A percentile compares a stretch with the other conserved stretches of the same genome.
phyloP scores from a whole-genome alignment of 805 yeast species.

The Helenozyma baotianmanensis region DNA sequence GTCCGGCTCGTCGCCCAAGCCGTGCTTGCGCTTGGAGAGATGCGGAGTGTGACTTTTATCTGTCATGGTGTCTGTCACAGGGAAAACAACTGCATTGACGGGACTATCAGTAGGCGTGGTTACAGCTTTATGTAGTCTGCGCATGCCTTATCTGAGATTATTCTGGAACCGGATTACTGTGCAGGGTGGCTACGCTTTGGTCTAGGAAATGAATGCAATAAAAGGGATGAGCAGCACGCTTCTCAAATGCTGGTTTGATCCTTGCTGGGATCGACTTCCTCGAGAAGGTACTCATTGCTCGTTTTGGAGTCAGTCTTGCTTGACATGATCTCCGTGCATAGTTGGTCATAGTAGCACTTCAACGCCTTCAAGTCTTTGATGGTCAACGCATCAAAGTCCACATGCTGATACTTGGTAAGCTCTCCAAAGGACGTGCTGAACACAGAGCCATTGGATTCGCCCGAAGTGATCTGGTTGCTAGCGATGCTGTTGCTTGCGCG shows the following conservation, averaged over 20 bases:
- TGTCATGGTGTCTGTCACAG: no score
- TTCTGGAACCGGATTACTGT: no score
- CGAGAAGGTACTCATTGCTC: conserved; percentile 13
- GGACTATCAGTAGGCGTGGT: no score
- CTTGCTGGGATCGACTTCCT: conserved; percentile 1
- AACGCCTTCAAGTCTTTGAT: conserved; percentile 30
- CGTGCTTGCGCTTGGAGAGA: no score
- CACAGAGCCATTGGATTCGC: conserved; percentile 16
- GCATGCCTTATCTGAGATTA: no score
- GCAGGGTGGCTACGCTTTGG: no score
- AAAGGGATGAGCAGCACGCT: no score
- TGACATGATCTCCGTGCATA: conserved; percentile 22
- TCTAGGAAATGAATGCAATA: no score
- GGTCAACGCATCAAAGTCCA: conserved; percentile 33
- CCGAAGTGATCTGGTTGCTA: conserved; percentile 4
- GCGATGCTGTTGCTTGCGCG: conserved; percentile 5
- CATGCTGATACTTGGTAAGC: conserved; percentile 28
- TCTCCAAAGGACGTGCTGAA: conserved; percentile 21
- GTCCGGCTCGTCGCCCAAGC: no score
- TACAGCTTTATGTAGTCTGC: no score
- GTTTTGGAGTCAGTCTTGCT: conserved; percentile 12
- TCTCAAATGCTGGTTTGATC: conserved; percentile 1
- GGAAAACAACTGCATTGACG: no score
- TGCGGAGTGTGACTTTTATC: no score
- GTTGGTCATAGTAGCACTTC: conserved; percentile 34